These are phyloP conservation scores for Naganishia vaughanmartiniae DNA, from an alignment of 768 basidiomycete genomes.

Conservation along the genomic window DNA sequence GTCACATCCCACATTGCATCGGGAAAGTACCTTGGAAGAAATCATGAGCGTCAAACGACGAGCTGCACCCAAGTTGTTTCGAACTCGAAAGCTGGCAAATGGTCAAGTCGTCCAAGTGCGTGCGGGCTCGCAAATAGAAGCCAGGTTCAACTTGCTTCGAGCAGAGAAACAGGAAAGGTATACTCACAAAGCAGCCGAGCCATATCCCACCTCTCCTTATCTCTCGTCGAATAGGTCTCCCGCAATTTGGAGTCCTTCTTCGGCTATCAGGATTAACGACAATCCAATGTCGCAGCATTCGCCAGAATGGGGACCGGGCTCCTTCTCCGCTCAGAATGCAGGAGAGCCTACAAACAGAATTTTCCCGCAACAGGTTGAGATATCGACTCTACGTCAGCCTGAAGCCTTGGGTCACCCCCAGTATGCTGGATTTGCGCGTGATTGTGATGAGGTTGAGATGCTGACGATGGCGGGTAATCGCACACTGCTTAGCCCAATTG, in stretches of 20 bases:
- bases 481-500: constrained; percentile 8
- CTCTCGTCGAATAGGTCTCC: background rate
- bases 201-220: constrained; percentile 3
- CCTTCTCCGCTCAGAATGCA: background rate
- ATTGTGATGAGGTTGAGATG: background rate
- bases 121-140: constrained; percentile 44
- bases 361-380: background rate
- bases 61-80: constrained; percentile 49
- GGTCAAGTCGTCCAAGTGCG: constrained; percentile 42
- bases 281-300: background rate
- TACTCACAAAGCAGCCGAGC: background rate
- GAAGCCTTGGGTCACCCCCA: background rate
- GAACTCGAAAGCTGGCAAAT: constrained; percentile 47
- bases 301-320: background rate
- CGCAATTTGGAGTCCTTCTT: background rate
- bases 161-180: constrained; percentile 17
- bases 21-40: constrained; percentile 42
- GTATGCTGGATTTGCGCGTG: constrained; percentile 1
- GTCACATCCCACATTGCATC: constrained; percentile 48
- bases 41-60: constrained; percentile 44
- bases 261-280: background rate
- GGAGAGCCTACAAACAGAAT: background rate
- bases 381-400: background rate
- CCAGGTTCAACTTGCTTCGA: constrained; percentile 10
- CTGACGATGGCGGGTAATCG: background rate